Evolutionary conservation across 495 filamentous ascomycete genomes (phyloP).

Genomic region (Daldinia bambusicola): DNA sequence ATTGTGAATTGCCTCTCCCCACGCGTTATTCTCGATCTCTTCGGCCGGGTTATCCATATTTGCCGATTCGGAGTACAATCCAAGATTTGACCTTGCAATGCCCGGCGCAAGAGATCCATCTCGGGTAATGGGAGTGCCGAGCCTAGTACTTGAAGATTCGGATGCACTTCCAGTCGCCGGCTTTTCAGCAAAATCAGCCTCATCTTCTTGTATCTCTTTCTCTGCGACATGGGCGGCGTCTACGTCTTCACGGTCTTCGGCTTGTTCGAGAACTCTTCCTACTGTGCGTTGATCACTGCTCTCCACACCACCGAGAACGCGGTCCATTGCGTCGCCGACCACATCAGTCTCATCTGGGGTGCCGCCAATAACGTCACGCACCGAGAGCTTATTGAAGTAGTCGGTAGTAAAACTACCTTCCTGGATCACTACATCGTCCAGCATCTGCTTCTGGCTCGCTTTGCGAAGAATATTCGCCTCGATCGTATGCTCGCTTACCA

Average conservation of each 20-base stretch:
- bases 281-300: slow-evolving; percentile 57
- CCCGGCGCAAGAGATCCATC: slow-evolving; percentile 54
- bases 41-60: slow-evolving; percentile 54
- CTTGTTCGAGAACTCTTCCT: slow-evolving; percentile 78
- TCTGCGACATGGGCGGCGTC: slow-evolving; percentile 86
- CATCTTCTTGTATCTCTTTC: slow-evolving; percentile 89
- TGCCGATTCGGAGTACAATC: slow-evolving; percentile 53
- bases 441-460: slow-evolving; percentile 94
- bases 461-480: slow-evolving; percentile 98
- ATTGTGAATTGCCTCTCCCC: slow-evolving; percentile 64
- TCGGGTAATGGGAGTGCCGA: slow-evolving; percentile 59
- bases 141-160: slow-evolving; percentile 55
- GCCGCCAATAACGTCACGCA: slow-evolving; percentile 72
- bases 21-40: slow-evolving; percentile 64
- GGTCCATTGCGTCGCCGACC: slow-evolving; percentile 81
- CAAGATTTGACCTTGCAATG: slow-evolving; percentile 51
- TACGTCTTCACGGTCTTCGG: slow-evolving; percentile 92
- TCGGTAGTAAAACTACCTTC: slow-evolving; percentile 99
- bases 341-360: slow-evolving; percentile 60
- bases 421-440: slow-evolving; percentile 98
- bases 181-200: slow-evolving; percentile 89
- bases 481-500: slow-evolving; percentile 97
- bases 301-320: slow-evolving; percentile 74
- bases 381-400: slow-evolving; percentile 86
- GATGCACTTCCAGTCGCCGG: slow-evolving; percentile 60